phyloP scores from a whole-genome alignment of 306 rosid species.

The Pueraria montana region DNA sequence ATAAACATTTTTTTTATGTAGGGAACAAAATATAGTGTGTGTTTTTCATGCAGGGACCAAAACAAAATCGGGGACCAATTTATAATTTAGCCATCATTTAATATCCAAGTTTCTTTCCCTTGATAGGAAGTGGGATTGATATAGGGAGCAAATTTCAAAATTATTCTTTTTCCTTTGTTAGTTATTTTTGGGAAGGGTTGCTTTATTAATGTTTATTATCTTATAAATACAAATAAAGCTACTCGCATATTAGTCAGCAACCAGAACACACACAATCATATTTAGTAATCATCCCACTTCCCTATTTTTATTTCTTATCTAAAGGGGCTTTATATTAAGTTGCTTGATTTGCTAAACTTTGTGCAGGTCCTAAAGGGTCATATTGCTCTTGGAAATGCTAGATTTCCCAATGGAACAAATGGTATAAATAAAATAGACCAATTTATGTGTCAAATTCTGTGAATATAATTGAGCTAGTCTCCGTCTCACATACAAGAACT shows the following conservation, averaged over 20 bases:
- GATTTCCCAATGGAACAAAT: slow-evolving; percentile 94
- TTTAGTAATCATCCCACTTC: too few relatives aligned
- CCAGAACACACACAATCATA: too few relatives aligned
- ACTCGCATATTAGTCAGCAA: too few relatives aligned
- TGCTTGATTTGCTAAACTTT: slow-evolving; percentile 47
- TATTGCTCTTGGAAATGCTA: slow-evolving; percentile 89
- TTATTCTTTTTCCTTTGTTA: background rate
- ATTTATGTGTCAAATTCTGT: slow-evolving; percentile 32
- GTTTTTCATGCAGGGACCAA: background rate
- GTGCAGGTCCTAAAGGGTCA: slow-evolving; percentile 96
- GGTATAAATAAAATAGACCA: slow-evolving; percentile 60
- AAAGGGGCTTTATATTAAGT: slow-evolving; percentile 20
- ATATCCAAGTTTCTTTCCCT: slow-evolving; percentile 26
- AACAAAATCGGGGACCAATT: background rate
- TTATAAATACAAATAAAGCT: background rate
- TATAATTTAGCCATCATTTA: slow-evolving; percentile 8
- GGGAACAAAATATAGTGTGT: background rate
- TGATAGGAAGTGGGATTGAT: slow-evolving; percentile 30
- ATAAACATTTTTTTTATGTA: background rate
- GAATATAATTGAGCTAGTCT: slow-evolving; percentile 27
- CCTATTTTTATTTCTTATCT: background rate
- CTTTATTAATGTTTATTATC: slow-evolving; percentile 2
- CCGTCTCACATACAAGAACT: slow-evolving; percentile 17
- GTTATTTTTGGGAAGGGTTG: background rate
- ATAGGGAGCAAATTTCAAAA: slow-evolving; percentile 1